Conservation (phyloP, 192 early-diverging fungal species). For the Umbelopsis sp. region DNA sequence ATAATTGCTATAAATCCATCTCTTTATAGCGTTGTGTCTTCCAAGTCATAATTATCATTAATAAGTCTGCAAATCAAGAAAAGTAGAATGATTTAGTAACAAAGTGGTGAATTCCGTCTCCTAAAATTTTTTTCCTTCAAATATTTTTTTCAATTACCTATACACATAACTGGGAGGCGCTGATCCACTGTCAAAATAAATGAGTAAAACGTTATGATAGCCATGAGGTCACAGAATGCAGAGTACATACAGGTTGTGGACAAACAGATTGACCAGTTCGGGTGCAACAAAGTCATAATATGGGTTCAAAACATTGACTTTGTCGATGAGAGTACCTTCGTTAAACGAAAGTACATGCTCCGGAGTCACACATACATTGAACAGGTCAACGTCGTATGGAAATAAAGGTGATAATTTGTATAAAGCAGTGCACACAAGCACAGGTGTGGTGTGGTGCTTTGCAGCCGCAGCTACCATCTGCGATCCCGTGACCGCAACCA, state of each 20-base stretch:
- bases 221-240: background rate
- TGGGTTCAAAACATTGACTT: constrained; percentile 83
- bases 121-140: background rate
- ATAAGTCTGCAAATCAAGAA: constrained; percentile 71
- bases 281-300: constrained; percentile 93
- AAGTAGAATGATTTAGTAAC: constrained; percentile 76
- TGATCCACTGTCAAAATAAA: constrained; percentile 23
- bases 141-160: constrained; percentile 19
- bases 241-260: constrained; percentile 79
- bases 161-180: constrained; percentile 32
- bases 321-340: constrained; percentile 78
- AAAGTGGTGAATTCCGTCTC: constrained; percentile 18
- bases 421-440: constrained; percentile 88
- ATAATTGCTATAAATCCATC: constrained; percentile 19
- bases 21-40: constrained; percentile 39
- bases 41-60: constrained; percentile 53
- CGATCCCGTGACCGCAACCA: constrained; percentile 81
- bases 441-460: constrained; percentile 89
- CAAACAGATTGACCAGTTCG: constrained; percentile 86
- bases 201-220: constrained; percentile 4
- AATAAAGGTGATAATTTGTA: constrained; percentile 89
- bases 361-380: constrained; percentile 77
- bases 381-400: constrained; percentile 87
- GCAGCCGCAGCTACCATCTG: constrained; percentile 88
- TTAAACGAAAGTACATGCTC: constrained; percentile 82